A percentile compares a stretch with the other conserved stretches of the same genome.
Conservation (phyloP, 306 rosid genomes). For the Quercus rubra region DNA sequence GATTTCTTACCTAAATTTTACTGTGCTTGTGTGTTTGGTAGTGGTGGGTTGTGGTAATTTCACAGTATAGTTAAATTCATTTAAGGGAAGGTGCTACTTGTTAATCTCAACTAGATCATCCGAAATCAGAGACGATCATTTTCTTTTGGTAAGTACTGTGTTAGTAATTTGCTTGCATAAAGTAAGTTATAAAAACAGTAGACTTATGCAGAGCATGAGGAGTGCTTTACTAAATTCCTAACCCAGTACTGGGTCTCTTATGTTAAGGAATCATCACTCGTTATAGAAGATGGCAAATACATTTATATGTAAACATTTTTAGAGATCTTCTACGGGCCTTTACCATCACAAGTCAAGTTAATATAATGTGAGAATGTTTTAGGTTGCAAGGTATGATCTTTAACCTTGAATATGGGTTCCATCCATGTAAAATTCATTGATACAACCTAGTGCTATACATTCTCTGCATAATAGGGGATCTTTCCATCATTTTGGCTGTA, state of each 20-base stretch:
- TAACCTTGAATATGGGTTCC: background rate
- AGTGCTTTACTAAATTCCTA: background rate
- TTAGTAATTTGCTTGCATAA: background rate
- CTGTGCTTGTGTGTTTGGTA: background rate
- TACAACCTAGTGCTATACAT: background rate
- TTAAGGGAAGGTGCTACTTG: background rate
- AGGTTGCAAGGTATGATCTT: background rate
- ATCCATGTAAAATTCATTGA: background rate
- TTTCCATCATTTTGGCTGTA: background rate
- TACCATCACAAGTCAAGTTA: background rate
- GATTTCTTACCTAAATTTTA: background rate
- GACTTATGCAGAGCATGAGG: background rate
- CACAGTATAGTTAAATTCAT: background rate
- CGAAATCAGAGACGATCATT: background rate
- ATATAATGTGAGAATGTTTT: background rate
- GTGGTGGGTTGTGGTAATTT: background rate
- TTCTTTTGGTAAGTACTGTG: background rate
- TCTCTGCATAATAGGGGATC: background rate
- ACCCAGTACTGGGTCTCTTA: background rate
- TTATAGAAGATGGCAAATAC: background rate
- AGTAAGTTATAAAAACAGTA: background rate
- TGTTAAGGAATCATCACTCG: background rate
- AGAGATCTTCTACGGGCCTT: background rate
- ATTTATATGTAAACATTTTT: background rate
- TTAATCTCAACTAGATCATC: background rate